Conservation (phyloP, 2,329 filamentous ascomycete genomes). For the Ustulina deusta region DNA sequence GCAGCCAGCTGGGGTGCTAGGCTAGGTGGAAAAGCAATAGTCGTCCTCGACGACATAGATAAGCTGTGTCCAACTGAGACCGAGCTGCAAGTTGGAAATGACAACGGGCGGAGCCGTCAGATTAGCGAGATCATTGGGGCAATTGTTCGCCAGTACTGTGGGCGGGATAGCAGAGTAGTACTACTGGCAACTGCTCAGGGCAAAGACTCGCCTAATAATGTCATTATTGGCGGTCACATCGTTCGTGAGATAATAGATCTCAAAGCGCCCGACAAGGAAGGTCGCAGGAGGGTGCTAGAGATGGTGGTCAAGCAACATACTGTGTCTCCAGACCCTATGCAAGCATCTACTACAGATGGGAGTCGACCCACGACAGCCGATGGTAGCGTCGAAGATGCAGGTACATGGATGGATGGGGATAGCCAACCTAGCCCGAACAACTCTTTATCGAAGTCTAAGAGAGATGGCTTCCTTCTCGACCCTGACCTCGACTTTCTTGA, state of each 20-base stretch:
- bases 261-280: conserved; percentile 93
- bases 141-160: conserved; percentile 86
- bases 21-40: conserved; percentile 82
- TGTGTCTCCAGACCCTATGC: conserved; percentile 53
- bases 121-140: conserved; percentile 89
- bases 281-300: conserved; percentile 84
- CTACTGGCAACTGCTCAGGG: conserved; percentile 90
- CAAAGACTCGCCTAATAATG: conserved; percentile 91
- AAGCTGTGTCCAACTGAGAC: conserved; percentile 93
- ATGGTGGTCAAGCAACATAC: conserved; percentile 74
- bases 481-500: conserved; percentile 89
- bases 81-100: conserved; percentile 91
- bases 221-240: conserved; percentile 90
- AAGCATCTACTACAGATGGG: conserved; percentile 55
- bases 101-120: conserved; percentile 92
- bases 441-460: conserved; percentile 50
- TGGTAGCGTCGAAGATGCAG: conserved; percentile 65
- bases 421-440: conserved; percentile 64
- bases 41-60: conserved; percentile 93
- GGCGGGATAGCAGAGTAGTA: conserved; percentile 82
- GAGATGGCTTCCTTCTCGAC: conserved; percentile 78
- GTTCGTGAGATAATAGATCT: conserved; percentile 90
- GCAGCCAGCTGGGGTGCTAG: conserved; percentile 91
- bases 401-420: conserved; percentile 81
- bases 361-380: conserved; percentile 70